Conservation (phyloP, 805 yeast genomes). For the Suhomyces sp. region DNA sequence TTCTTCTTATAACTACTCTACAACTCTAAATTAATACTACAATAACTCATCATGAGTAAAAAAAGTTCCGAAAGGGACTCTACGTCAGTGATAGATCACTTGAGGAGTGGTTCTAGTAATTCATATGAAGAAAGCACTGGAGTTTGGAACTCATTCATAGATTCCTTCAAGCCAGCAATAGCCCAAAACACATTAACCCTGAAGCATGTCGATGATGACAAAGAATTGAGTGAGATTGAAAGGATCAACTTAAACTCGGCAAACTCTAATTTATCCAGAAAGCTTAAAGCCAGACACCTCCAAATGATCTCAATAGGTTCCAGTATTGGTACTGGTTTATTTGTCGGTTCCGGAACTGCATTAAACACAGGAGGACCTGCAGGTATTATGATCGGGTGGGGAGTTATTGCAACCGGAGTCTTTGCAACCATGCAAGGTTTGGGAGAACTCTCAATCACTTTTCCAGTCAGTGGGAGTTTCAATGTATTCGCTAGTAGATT, state of each 20-base stretch:
- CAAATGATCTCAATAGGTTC: conserved; percentile 74
- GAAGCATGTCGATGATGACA: conserved; percentile 15
- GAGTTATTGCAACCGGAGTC: conserved; percentile 21
- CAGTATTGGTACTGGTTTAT: conserved; percentile 64
- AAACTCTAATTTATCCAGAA: conserved; percentile 23
- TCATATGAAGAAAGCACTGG: conserved; percentile 12
- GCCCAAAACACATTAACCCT: conserved; percentile 17
- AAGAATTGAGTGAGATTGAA: conserved; percentile 25
- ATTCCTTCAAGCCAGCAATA: conserved; percentile 36
- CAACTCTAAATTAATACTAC: not conserved
- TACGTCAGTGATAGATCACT: conserved; percentile 9
- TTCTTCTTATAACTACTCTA: not conserved
- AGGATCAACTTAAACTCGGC: conserved; percentile 26
- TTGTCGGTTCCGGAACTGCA: conserved; percentile 46
- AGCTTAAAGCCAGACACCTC: conserved; percentile 46
- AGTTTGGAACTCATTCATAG: conserved; percentile 24
- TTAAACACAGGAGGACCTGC: conserved; percentile 35
- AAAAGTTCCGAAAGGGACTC: conserved; percentile 1
- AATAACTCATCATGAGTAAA: conserved; percentile 1
- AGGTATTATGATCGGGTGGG: conserved; percentile 27
- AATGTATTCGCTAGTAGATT: conserved; percentile 50
- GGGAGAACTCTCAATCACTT: conserved; percentile 52
- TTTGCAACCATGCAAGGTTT: conserved; percentile 35
- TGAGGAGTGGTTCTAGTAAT: conserved; percentile 12
- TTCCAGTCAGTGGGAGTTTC: conserved; percentile 54